Percentiles rank a stretch among this genome's conserved stretches.
phyloP scores from a whole-genome alignment of 2,329 filamentous ascomycete genomes.

The Thelonectria discophora region DNA sequence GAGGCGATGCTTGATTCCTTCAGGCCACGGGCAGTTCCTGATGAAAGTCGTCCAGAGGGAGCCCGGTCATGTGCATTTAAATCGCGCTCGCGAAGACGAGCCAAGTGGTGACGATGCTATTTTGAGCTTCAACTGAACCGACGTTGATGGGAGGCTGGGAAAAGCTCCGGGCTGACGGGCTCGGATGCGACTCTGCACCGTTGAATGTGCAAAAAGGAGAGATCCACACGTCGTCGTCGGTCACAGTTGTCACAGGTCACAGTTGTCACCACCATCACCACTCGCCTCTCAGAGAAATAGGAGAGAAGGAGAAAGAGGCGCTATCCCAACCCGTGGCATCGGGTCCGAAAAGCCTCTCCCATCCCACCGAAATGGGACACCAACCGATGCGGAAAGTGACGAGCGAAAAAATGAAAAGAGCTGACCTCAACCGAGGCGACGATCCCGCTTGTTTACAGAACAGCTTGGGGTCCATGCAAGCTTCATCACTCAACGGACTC shows the following conservation, averaged over 20 bases:
- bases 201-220: conserved; percentile 4
- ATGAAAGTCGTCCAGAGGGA: not conserved
- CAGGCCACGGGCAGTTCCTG: not conserved
- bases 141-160: no score
- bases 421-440: conserved; percentile 1
- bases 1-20: not conserved
- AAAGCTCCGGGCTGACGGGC: no score
- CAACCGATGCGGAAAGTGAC: not conserved
- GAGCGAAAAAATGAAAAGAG: not conserved
- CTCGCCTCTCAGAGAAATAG: not conserved
- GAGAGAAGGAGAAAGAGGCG: not conserved
- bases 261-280: conserved; percentile 27
- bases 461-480: conserved; percentile 33
- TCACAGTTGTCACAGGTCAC: conserved; percentile 1
- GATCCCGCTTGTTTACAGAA: conserved; percentile 6
- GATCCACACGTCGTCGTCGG: conserved; percentile 8
- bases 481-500: conserved; percentile 27
- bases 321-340: conserved; percentile 20
- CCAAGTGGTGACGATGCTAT: conserved; percentile 36
- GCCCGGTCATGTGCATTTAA: conserved; percentile 21
- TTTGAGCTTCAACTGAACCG: conserved; percentile 22
- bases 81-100: conserved; percentile 19
- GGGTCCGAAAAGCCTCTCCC: not conserved
- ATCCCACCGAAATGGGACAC: not conserved
- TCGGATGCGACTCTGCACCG: not conserved